A percentile compares a stretch with the other conserved stretches of the same genome.
These are phyloP conservation scores for Solanum chiquidenum DNA, from an alignment of 257 asterid genomes.

Conservation along the genomic window DNA sequence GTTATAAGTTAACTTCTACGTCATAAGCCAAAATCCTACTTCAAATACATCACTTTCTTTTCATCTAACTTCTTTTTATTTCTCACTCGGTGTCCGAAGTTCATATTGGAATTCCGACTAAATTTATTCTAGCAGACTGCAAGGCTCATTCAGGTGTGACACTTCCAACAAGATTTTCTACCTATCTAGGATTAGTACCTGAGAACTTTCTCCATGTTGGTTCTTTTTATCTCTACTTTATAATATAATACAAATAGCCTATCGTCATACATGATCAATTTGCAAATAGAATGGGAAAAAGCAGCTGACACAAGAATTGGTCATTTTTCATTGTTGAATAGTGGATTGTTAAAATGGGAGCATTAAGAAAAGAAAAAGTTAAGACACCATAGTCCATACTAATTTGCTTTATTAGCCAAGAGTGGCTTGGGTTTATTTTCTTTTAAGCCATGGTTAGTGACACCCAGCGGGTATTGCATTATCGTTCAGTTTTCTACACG, in stretches of 20 bases:
- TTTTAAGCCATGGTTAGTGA: neutral
- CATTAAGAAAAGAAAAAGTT: neutral
- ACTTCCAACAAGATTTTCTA: too few species aligned
- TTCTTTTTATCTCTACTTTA: too few species aligned
- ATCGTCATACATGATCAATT: neutral
- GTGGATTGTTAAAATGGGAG: neutral
- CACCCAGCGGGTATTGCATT: neutral
- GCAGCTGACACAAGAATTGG: neutral
- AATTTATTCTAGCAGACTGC: too few species aligned
- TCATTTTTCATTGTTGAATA: neutral
- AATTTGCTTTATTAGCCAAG: neutral
- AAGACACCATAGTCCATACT: neutral
- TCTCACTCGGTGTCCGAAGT: too few species aligned
- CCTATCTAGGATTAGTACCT: too few species aligned
- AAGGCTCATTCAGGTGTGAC: too few species aligned
- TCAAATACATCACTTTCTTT: neutral
- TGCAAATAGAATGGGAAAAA: neutral
- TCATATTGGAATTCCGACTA: too few species aligned
- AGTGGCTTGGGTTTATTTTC: neutral
- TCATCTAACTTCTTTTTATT: neutral
- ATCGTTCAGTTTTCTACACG: neutral
- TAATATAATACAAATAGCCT: neutral
- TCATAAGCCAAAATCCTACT: too few species aligned
- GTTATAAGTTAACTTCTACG: too few species aligned
- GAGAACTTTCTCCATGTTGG: too few species aligned